Conservation (phyloP, 2,329 filamentous ascomycete genomes). For the Aspergillus novofumigatus region DNA sequence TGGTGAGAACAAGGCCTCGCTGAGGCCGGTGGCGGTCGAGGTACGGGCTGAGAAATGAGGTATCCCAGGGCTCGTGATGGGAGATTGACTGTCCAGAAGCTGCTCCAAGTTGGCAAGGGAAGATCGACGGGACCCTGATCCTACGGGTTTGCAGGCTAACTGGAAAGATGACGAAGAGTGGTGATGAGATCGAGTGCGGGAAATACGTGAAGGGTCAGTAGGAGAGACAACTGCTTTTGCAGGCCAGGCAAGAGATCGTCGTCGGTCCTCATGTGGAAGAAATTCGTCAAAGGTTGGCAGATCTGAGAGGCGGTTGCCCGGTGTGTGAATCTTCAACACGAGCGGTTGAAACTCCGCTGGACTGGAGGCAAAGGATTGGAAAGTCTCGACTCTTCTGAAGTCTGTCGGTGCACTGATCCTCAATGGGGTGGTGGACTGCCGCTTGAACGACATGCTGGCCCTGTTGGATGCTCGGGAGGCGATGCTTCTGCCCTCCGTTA, state of each 20-base stretch:
- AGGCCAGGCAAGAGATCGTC: slow-evolving; percentile 25
- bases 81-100: slow-evolving; percentile 15
- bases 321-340: slow-evolving; percentile 45
- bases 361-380: slow-evolving; percentile 5
- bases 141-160: slow-evolving; percentile 36
- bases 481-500: slow-evolving; percentile 35
- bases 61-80: slow-evolving; percentile 21
- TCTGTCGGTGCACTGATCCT: slow-evolving; percentile 42
- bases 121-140: slow-evolving; percentile 26
- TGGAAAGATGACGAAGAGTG: slow-evolving; percentile 24
- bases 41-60: slow-evolving; percentile 28
- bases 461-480: slow-evolving; percentile 38
- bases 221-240: slow-evolving; percentile 29
- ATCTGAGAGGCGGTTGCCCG: slow-evolving; percentile 42
- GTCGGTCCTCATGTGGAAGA: slow-evolving; percentile 26
- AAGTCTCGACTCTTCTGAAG: slow-evolving; percentile 36
- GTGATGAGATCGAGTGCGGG: slow-evolving; percentile 15
- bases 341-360: slow-evolving; percentile 36
- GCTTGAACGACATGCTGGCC: slow-evolving; percentile 38
- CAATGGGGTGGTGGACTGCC: slow-evolving; percentile 27
- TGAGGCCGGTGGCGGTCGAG: slow-evolving; percentile 11
- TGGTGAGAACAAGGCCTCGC: slow-evolving; percentile 9
- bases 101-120: slow-evolving; percentile 24
- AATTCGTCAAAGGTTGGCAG: slow-evolving; percentile 43
- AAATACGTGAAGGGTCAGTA: slow-evolving; percentile 14